Percentiles rank a stretch among this genome's conserved stretches.
Evolutionary conservation across 306 rosid species (phyloP).

Genomic region (Fragaria ananassa): DNA sequence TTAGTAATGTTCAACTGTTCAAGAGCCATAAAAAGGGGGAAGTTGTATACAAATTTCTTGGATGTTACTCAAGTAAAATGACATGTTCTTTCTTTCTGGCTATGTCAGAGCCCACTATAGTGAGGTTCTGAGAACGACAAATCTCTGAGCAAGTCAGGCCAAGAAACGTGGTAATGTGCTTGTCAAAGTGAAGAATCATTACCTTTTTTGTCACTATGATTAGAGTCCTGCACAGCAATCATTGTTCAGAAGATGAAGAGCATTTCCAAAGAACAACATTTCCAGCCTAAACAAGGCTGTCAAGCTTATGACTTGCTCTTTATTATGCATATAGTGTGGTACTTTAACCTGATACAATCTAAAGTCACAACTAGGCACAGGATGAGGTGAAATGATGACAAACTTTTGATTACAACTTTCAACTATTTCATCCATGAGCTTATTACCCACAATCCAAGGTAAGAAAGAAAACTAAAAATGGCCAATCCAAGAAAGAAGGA

Average conservation of each 20-base stretch:
- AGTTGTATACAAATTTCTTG: background rate
- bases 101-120: background rate
- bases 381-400: slow-evolving; percentile 11
- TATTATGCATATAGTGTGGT: background rate
- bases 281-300: background rate
- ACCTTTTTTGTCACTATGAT: background rate
- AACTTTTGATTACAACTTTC: slow-evolving; percentile 43
- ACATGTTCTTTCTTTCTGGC: background rate
- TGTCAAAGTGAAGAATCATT: background rate
- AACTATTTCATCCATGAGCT: slow-evolving; percentile 40
- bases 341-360: slow-evolving; percentile 9
- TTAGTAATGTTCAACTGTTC: no score
- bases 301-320: background rate
- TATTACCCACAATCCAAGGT: slow-evolving; percentile 46
- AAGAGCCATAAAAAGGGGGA: no score
- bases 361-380: slow-evolving; percentile 11
- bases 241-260: background rate
- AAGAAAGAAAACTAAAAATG: slow-evolving; percentile 33
- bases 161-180: slow-evolving; percentile 1
- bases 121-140: background rate
- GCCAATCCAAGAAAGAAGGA: slow-evolving; percentile 35
- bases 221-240: background rate
- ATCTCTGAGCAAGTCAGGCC: background rate
- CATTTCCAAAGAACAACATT: background rate
- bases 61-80: background rate